Conservation (phyloP, 768 basidiomycete genomes). For the Psilocybe cyanescens region DNA sequence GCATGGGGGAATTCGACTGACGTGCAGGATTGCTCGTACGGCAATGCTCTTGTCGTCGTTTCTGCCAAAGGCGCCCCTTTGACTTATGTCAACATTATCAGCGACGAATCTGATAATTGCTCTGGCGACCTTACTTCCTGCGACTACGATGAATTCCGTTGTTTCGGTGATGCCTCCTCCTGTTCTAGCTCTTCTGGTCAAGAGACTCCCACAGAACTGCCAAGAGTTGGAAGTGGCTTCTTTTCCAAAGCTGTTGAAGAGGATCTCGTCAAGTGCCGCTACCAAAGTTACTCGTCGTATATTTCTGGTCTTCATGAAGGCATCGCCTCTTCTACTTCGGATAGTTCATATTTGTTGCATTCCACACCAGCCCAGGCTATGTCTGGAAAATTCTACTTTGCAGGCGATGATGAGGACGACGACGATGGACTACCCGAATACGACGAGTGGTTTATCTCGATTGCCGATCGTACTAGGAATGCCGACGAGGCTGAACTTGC, state of each 20-base stretch:
- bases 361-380: not conserved
- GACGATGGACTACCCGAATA: conserved; percentile 42
- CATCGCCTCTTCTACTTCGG: not conserved
- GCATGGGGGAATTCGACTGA: conserved; percentile 6
- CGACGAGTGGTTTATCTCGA: conserved; percentile 43
- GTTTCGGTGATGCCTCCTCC: conserved; percentile 1
- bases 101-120: not conserved
- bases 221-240: conserved; percentile 20
- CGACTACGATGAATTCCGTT: not conserved
- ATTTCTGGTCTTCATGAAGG: not conserved
- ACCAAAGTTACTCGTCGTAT: not conserved
- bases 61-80: not conserved
- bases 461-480: conserved; percentile 21
- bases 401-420: conserved; percentile 17
- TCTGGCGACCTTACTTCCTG: not conserved
- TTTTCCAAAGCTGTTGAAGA: conserved; percentile 7
- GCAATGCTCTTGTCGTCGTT: conserved; percentile 11
- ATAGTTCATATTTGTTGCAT: not conserved
- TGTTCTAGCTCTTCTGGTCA: conserved; percentile 18
- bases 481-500: not conserved
- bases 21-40: conserved; percentile 10
- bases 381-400: conserved; percentile 18
- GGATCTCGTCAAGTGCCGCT: conserved; percentile 7
- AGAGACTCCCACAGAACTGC: conserved; percentile 23
- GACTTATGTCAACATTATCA: not conserved